Evolutionary conservation across 352 stramenopile genomes (phyloP).

Genomic region (Phytophthora cactorum): DNA sequence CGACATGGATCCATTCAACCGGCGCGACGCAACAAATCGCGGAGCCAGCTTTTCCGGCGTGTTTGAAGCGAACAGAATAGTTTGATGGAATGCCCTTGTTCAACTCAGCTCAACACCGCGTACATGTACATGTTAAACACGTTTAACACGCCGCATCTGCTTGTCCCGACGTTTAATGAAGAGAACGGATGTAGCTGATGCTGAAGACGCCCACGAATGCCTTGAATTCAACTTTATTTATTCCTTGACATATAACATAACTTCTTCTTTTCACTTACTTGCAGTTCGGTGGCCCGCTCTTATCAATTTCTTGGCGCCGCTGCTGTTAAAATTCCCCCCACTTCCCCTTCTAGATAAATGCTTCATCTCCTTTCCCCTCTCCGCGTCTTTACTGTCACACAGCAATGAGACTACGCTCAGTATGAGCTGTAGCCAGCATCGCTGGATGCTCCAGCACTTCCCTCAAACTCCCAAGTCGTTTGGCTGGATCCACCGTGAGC

Average conservation of each 20-base stretch:
- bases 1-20: conserved; percentile 3
- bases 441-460: conserved; percentile 51
- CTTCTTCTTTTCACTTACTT: conserved; percentile 36
- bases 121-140: conserved; percentile 13
- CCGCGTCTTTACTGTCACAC: conserved; percentile 13
- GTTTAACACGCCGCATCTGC: conserved; percentile 10
- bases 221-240: conserved; percentile 37
- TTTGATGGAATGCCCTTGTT: background rate
- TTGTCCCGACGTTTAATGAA: conserved; percentile 16
- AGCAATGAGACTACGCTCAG: conserved; percentile 34
- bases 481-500: conserved; percentile 43
- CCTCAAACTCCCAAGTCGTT: conserved; percentile 34
- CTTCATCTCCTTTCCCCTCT: conserved; percentile 2
- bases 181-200: background rate
- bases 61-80: conserved; percentile 3
- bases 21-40: conserved; percentile 18
- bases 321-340: conserved; percentile 9
- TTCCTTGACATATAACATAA: conserved; percentile 32
- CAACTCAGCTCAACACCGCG: conserved; percentile 18
- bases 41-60: conserved; percentile 16
- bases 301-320: conserved; percentile 28
- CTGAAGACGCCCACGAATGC: background rate
- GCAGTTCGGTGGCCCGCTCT: conserved; percentile 16
- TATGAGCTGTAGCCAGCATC: conserved; percentile 44
- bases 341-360: conserved; percentile 19